Percentiles rank a stretch among this genome's conserved stretches.
phyloP scores from a whole-genome alignment of 805 yeast species.

The Candida khao-thaluensis region DNA sequence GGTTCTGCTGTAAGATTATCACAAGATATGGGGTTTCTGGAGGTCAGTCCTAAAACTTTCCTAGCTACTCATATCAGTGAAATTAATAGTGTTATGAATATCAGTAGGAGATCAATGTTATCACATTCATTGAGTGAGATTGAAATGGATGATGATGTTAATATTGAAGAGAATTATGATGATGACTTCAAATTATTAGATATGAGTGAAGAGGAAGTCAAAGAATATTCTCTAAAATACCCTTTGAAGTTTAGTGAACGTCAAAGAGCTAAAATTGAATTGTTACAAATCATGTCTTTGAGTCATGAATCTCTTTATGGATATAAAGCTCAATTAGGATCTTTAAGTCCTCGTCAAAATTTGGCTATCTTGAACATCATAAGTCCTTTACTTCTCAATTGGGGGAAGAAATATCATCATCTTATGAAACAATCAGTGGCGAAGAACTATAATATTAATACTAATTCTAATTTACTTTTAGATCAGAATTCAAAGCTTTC shows the following conservation, averaged over 20 bases:
- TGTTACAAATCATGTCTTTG: constrained; percentile 72
- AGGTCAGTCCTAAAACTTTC: constrained; percentile 68
- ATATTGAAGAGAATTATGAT: constrained; percentile 20
- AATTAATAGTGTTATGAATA: constrained; percentile 75
- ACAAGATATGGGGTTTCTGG: constrained; percentile 81
- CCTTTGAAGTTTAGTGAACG: constrained; percentile 52
- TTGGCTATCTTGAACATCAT: constrained; percentile 69
- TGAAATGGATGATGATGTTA: constrained; percentile 49
- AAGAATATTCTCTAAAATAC: constrained; percentile 24
- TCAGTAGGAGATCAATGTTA: constrained; percentile 77
- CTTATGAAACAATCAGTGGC: constrained; percentile 51
- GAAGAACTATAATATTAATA: constrained; percentile 27
- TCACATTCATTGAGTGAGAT: constrained; percentile 70
- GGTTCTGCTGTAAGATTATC: constrained; percentile 86
- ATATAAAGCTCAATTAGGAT: constrained; percentile 53
- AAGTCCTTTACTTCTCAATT: constrained; percentile 72
- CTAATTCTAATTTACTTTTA: constrained; percentile 17
- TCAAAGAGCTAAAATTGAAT: constrained; percentile 78
- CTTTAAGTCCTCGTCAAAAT: constrained; percentile 59
- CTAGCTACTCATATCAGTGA: constrained; percentile 85
- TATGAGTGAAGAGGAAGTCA: constrained; percentile 34
- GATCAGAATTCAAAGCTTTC: constrained; percentile 35
- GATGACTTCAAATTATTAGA: constrained; percentile 27
- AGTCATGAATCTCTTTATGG: constrained; percentile 85
- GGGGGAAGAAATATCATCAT: constrained; percentile 66